phyloP scores from a whole-genome alignment of 176 grass and related monocot genomes.

The Lolium multiflorum region DNA sequence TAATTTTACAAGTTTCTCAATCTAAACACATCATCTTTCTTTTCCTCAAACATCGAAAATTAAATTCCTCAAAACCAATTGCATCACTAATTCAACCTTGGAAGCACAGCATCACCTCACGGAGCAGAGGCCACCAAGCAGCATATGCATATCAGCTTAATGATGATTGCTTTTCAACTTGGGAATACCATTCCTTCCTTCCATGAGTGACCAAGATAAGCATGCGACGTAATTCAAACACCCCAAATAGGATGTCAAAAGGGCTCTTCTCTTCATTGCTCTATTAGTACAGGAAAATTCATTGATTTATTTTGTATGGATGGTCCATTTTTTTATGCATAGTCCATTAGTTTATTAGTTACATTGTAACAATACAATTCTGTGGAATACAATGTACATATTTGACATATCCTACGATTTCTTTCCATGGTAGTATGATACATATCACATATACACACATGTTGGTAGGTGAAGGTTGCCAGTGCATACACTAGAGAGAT shows the following conservation, averaged over 20 bases:
- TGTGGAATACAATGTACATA: conserved; percentile 34
- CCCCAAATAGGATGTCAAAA: neutral
- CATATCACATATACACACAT: conserved; percentile 50
- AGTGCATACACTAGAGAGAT: conserved; percentile 4
- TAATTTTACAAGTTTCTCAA: too few relatives aligned
- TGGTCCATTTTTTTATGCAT: neutral
- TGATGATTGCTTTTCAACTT: neutral
- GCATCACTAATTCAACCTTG: too few relatives aligned
- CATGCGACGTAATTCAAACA: neutral
- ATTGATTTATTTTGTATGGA: conserved; percentile 7
- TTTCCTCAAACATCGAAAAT: too few relatives aligned
- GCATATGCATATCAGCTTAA: neutral
- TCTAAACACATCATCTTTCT: too few relatives aligned
- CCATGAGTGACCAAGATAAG: neutral
- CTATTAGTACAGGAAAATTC: neutral
- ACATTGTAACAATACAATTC: conserved; percentile 4
- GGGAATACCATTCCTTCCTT: neutral
- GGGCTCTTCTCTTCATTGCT: neutral
- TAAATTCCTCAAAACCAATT: too few relatives aligned
- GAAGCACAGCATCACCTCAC: too few relatives aligned
- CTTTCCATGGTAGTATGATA: conserved; percentile 28
- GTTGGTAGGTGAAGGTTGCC: conserved; percentile 22
- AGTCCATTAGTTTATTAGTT: neutral
- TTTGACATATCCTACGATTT: neutral
- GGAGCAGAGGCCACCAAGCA: too few relatives aligned